Base-by-base conservation (phyloP, 2,329 filamentous ascomycete genomes). In the Rutstroemia sp. region DNA sequence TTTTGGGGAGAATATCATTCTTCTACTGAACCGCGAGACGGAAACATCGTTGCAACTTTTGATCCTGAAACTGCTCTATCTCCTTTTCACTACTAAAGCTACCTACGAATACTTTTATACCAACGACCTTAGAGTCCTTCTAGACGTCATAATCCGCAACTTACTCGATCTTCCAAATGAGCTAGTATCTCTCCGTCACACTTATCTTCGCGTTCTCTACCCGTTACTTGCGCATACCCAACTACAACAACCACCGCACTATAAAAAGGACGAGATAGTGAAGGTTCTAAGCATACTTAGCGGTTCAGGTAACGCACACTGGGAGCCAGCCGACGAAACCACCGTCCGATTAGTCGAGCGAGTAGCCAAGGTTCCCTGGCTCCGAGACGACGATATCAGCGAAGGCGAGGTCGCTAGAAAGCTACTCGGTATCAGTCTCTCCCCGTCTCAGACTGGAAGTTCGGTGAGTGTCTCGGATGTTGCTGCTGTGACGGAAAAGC, bases 41-140 rank as follows among this genome's bases (percentile, higher is more conserved):
- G 92, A 97, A 71, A 95, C 94, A 0, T 92, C 91, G 1, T 81
- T 96, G 39, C 95, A 99, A 72, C 79, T 99, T 25, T 80, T 99
- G n/a, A 97, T 97, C 58, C 78, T 99, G 44, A 99, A 99, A 73
- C 82, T 96, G 4, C 78, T 99, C 27, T 99, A 97, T 72, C 82
- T 99, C 38, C 80, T 99, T 9, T 99, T 99, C 73, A 96, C 92
- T 4, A 97, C 90, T 9, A 84, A 84, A 56, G 82, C 87, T 16
- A 99, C 94, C 0, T 90, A 94, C 70, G 94, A 99, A 73, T 99
- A 97, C 72, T 99, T 99, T 69, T 99, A 97, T 72, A 96, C 91
- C 27, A 99, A 99, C 69, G 94, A 99, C 68, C 78, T 99, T 30
- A 88, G 90, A 57, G 94, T 99, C 4, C 81, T 99, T 16, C 79